Percentiles rank a stretch among this genome's conserved stretches.
phyloP scores from a whole-genome alignment of 306 rosid species.

The Cicer yamashitae region DNA sequence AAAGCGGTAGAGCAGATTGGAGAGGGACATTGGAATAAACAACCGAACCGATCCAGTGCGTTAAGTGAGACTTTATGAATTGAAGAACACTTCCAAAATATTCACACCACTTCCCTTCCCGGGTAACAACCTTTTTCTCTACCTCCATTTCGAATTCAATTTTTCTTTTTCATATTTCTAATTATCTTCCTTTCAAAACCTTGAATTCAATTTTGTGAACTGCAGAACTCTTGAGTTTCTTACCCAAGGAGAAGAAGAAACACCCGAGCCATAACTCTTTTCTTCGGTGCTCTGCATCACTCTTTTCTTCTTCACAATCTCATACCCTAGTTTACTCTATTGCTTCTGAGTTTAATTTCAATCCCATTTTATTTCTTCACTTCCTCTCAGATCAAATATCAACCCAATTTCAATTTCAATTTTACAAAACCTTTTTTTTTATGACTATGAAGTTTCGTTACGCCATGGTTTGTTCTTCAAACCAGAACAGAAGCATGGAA shows the following conservation, averaged over 20 bases:
- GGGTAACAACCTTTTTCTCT: neutral
- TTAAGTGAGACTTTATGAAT: too few relatives aligned
- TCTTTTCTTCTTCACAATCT: neutral
- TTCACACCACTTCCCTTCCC: neutral
- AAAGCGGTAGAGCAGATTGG: too few relatives aligned
- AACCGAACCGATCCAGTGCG: too few relatives aligned
- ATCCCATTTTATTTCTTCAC: neutral
- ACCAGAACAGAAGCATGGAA: slow-evolving; percentile 98
- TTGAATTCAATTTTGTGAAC: neutral
- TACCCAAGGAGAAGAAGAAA: too few relatives aligned
- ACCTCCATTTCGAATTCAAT: neutral
- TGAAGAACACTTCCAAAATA: neutral
- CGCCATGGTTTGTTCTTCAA: slow-evolving; percentile 95
- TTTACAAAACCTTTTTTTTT: neutral
- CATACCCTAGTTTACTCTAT: neutral
- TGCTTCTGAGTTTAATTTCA: neutral
- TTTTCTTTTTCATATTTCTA: neutral
- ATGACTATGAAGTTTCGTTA: slow-evolving; percentile 63
- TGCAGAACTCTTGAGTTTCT: slow-evolving; percentile 7
- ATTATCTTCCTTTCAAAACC: neutral
- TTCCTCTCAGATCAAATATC: neutral
- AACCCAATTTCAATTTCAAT: neutral
- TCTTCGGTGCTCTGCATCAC: neutral
- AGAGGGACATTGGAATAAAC: too few relatives aligned
- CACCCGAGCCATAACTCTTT: neutral